Conservation (phyloP, 73 alveolate species). For the Durusdinium trenchii region DNA sequence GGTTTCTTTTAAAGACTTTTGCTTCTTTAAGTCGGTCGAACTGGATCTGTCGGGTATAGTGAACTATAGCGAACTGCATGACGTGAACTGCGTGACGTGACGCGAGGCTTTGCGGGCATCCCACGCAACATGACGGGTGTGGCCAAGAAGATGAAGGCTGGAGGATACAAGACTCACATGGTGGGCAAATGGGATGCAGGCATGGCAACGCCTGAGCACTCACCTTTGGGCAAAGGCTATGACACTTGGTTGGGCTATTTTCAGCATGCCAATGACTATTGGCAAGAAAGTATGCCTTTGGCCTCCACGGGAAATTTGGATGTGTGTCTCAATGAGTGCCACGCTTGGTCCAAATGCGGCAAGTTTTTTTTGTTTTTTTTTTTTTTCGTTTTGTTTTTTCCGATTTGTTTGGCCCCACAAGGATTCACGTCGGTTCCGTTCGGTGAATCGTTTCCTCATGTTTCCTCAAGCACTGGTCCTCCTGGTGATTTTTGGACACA, state of each 20-base stretch:
- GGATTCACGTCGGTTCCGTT: too few species aligned
- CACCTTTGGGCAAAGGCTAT: constrained; percentile 31
- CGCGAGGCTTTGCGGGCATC: background rate
- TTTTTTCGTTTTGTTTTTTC: too few species aligned
- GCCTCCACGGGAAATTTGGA: background rate
- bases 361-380: too few species aligned
- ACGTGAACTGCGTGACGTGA: too few species aligned
- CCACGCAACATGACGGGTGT: constrained; percentile 32
- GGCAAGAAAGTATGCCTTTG: constrained; percentile 20
- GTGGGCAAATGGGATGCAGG: constrained; percentile 66
- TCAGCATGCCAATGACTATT: constrained; percentile 64
- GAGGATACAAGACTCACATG: background rate
- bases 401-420: too few species aligned
- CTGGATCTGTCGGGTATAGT: too few species aligned
- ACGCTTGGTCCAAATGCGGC: background rate
- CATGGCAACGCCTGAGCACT: constrained; percentile 33
- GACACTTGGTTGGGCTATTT: background rate
- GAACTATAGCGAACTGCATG: too few species aligned
- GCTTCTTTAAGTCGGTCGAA: too few species aligned
- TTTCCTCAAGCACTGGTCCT: background rate
- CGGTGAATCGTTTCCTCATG: background rate
- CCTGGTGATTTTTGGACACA: background rate
- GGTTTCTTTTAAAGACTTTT: too few species aligned
- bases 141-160: background rate
- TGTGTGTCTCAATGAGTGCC: background rate